phyloP scores from a whole-genome alignment of 768 basidiomycete species.

The Nidula microcarpa region DNA sequence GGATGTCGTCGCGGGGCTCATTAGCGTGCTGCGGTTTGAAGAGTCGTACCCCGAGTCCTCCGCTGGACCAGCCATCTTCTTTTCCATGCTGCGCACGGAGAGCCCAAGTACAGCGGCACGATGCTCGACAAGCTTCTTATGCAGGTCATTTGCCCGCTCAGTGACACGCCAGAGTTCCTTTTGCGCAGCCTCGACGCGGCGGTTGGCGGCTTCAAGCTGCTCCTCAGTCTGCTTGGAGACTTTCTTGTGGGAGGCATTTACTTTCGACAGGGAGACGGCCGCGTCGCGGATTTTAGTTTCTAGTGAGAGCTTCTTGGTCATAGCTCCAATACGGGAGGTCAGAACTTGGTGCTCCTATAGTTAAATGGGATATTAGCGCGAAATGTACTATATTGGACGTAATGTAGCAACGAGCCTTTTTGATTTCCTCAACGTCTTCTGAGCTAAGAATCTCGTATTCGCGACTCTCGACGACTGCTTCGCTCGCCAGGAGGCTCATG shows the following conservation, averaged over 20 bases:
- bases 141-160: constrained; percentile 59
- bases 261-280: constrained; percentile 66
- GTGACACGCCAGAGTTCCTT: constrained; percentile 69
- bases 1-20: constrained; percentile 41
- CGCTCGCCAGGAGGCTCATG: constrained; percentile 86
- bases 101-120: constrained; percentile 78
- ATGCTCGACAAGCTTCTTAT: constrained; percentile 71
- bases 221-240: constrained; percentile 64
- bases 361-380: constrained; percentile 5
- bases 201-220: constrained; percentile 70
- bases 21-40: constrained; percentile 44
- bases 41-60: constrained; percentile 55
- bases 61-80: constrained; percentile 33
- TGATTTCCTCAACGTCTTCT: constrained; percentile 47
- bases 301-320: constrained; percentile 70
- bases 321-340: constrained; percentile 58
- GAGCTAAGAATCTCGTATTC: constrained; percentile 70
- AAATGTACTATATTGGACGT: too few relatives aligned
- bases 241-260: constrained; percentile 57
- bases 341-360: constrained; percentile 73
- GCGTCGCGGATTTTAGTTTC: constrained; percentile 91
- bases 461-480: constrained; percentile 91
- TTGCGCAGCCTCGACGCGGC: constrained; percentile 67
- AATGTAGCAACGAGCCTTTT: constrained; percentile 33
- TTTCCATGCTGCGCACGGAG: constrained; percentile 67